Evolutionary conservation across 2,329 filamentous ascomycete species (phyloP), one percentile per base, ranked within the genome.

Genomic region (Penicillium sp.): DNA sequence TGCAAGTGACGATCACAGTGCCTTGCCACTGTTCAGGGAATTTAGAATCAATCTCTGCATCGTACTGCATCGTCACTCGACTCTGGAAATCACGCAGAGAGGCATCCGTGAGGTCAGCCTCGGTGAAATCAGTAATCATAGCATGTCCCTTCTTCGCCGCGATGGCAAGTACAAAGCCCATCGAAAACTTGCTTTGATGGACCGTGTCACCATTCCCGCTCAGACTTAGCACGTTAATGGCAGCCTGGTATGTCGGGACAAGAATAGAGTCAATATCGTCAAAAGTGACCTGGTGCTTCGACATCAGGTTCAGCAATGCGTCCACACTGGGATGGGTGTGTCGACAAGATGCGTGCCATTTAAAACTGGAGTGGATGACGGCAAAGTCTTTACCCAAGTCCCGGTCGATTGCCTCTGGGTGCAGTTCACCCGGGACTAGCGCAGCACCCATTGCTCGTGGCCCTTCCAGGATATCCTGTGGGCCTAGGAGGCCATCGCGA

Each of bases 121-220:
- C 64, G 1, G 61, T 64, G 14, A 66, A 67, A 36, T 67, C 64
- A 3, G 59, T 64, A 22, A 65, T 62, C 55, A 63, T 64, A 36
- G 64, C 65, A 19, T 61, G 59, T 0, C 63, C 61, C 35, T 67
- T 64, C 51, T 64, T 67, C 14, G 64, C 65, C 18, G 62, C 61
- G 25, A 67, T 55, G 2, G 64, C 64, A 8, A 67, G 53, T 11
- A 67, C 64, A 56, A 67, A 67, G 2, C 64, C 65, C 63, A 67
- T 67, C 0, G 63, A 64, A 49, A 67, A 67, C 41, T 67, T 67
- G 51, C 64, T 67, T 35, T 67, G 64, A 8, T 67, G 64, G 8
- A 67, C 64, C 2, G 64, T 67, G 38, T 66, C 61, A 1, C 60
- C 64, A 11, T 47, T 40, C 3, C 60, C 64, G 35, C 60, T 63